Conservation (phyloP, 2,329 filamentous ascomycete genomes). For the Microsporum ferrugineum region DNA sequence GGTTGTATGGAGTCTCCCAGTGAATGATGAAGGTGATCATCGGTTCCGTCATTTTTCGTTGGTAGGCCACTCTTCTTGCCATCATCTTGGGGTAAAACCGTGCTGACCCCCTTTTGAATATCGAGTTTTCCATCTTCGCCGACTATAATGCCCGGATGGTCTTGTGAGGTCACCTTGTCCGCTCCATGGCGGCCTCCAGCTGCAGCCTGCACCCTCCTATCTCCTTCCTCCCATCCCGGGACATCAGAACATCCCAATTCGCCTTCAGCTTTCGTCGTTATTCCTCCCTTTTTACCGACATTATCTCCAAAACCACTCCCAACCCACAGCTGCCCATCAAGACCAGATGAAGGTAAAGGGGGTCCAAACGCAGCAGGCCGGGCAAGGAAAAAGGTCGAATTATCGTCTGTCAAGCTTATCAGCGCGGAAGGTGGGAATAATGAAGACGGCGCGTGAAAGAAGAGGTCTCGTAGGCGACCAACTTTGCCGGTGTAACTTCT, state of each 20-base stretch:
- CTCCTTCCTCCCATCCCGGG: slow-evolving; percentile 62
- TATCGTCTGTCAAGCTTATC: slow-evolving; percentile 94
- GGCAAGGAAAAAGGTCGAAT: slow-evolving; percentile 91
- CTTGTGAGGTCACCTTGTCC: slow-evolving; percentile 3
- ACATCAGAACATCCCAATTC: slow-evolving; percentile 94
- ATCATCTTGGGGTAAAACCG: neutral
- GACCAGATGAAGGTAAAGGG: slow-evolving; percentile 57
- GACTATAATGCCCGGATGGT: neutral
- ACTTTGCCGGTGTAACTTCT: slow-evolving; percentile 19
- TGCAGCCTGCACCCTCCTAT: neutral
- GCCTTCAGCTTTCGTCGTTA: slow-evolving; percentile 50
- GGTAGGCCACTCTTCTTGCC: neutral
- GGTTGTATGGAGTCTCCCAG: slow-evolving; percentile 35
- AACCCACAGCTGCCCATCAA: slow-evolving; percentile 87
- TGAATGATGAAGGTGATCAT: slow-evolving; percentile 63
- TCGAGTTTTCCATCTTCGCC: neutral
- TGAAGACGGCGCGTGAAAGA: slow-evolving; percentile 66
- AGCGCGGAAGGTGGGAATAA: slow-evolving; percentile 92
- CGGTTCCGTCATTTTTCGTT: slow-evolving; percentile 54
- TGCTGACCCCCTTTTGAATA: neutral
- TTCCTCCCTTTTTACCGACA: slow-evolving; percentile 47
- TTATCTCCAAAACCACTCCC: slow-evolving; percentile 86
- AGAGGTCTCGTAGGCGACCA: slow-evolving; percentile 45
- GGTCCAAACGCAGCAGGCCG: slow-evolving; percentile 90
- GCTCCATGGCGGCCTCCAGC: neutral